These are phyloP conservation scores for Beta vulgaris DNA, from an alignment of 148 eudicot species.

Conservation along the genomic window DNA sequence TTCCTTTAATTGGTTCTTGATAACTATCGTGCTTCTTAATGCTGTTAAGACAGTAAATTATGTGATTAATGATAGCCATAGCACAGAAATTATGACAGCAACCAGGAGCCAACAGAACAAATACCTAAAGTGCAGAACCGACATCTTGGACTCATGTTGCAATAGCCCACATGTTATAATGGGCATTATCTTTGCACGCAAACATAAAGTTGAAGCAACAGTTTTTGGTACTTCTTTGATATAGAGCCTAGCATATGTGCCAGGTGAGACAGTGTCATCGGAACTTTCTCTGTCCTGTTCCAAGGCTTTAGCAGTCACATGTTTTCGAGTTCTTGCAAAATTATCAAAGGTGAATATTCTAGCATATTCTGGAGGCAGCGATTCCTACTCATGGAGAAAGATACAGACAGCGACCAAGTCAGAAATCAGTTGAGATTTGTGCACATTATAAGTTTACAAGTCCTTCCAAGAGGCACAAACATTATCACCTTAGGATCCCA, in stretches of 20 bases:
- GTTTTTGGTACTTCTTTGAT: conserved; percentile 60
- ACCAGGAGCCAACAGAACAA: not conserved
- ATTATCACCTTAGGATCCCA: conserved; percentile 91
- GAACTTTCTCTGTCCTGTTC: conserved; percentile 47
- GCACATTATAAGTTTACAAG: not conserved
- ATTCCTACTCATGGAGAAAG: conserved; percentile 55
- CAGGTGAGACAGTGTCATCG: conserved; percentile 53
- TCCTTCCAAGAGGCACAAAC: not conserved
- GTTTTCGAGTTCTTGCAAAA: conserved; percentile 80
- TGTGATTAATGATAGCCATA: not conserved
- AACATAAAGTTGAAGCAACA: conserved; percentile 58
- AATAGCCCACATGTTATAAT: conserved; percentile 72
- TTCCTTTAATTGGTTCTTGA: conserved; percentile 78
- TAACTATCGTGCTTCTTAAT: conserved; percentile 87
- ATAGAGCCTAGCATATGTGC: conserved; percentile 67
- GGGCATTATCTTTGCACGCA: conserved; percentile 50
- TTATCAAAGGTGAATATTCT: conserved; percentile 85
- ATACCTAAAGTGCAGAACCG: conserved; percentile 97
- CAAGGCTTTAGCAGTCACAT: conserved; percentile 73
- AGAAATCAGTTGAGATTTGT: conserved; percentile 1
- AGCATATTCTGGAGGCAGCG: conserved; percentile 76
- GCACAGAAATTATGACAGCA: not conserved
- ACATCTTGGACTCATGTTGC: conserved; percentile 95
- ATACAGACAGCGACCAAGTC: not conserved
- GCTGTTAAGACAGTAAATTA: conserved; percentile 36